Base-by-base conservation (phyloP, 106 monocot genomes). In the Iris macrosiphon region DNA sequence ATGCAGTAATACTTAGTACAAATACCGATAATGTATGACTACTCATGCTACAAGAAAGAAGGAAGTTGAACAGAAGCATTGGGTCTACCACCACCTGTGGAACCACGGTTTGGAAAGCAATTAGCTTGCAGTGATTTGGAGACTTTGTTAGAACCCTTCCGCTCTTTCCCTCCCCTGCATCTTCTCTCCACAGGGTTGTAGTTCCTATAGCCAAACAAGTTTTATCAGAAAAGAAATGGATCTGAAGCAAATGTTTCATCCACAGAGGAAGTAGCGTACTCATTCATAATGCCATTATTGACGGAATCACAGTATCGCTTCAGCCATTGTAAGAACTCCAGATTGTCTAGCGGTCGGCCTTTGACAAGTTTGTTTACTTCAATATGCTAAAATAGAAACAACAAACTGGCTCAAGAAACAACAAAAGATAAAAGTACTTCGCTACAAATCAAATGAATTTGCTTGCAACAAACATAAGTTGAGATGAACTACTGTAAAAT, bases 271-370 rank as follows among this genome's bases (percentile, higher is more conserved):
- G 45, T 9, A 37, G 29, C 73, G 38, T 78, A 93, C 93, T 93
- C 78, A 52, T 93, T 93, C 78, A 78, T 77, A 31, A 84, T 87
- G 77, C 93, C 87, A 47, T 78, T 72, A 69, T 80, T 87, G 40
- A 93, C 62, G 28, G 83, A 87, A 49, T 93, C 83, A 70, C 87
- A 93, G 34, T 93, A 93, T 3, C 77, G 77, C 49, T 93, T 93
- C 60, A 93, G 71, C 92, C 87, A 93, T 65, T 93, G 92, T 23
- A 93, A 55, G 49, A 93, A 93, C 44, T 93, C 93, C 56, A 93
- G 58, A 66, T 93, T 93, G 55, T 93, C 93, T 27, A 87, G 41
- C 40, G 93, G 93, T 31, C 87, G 79, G 39, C 87, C 92, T 72
- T 87, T 88, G 14, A 93, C 80, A 61, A 93, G 80, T 60, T 78